Evolutionary conservation across 2,329 filamentous ascomycete genomes (phyloP).

Genomic region (Verticillium nonalfalfae): DNA sequence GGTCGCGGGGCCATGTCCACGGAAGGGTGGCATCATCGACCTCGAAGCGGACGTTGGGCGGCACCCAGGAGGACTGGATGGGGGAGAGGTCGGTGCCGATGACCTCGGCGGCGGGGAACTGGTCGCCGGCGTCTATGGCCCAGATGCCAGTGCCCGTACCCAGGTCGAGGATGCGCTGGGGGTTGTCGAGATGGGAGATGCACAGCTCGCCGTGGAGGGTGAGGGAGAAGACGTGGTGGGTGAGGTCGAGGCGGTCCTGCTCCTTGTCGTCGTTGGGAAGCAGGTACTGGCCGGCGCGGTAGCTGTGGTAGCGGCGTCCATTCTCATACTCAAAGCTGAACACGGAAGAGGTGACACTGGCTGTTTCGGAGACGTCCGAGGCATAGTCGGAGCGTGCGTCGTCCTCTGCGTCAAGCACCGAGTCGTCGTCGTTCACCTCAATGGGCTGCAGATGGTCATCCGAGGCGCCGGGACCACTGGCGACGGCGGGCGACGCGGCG

Average conservation of each 20-base stretch:
- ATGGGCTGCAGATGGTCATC: too few relatives aligned
- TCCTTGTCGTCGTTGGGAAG: constrained; percentile 33
- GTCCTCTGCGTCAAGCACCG: neutral
- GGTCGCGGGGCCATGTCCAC: constrained; percentile 33
- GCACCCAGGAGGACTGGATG: constrained; percentile 17
- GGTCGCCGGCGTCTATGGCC: constrained; percentile 37
- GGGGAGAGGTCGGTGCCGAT: constrained; percentile 18
- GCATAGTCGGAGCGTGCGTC: constrained; percentile 14
- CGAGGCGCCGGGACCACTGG: too few relatives aligned
- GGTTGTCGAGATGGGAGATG: too few relatives aligned
- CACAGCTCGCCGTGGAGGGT: constrained; percentile 28
- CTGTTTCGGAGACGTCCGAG: constrained; percentile 10
- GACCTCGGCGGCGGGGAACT: constrained; percentile 13
- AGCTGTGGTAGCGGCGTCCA: constrained; percentile 30
- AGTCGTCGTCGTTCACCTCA: neutral
- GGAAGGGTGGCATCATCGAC: constrained; percentile 54
- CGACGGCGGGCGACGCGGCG: too few relatives aligned
- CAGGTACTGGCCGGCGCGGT: constrained; percentile 20
- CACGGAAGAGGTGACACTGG: constrained; percentile 25
- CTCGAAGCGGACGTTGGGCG: constrained; percentile 29
- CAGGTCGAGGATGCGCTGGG: constrained; percentile 13
- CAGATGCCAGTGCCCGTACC: constrained; percentile 16
- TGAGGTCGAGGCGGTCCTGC: constrained; percentile 46
- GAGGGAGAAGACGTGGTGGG: constrained; percentile 46
- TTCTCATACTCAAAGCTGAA: constrained; percentile 29